Evolutionary conservation across 1,139 yeast species (phyloP).

Genomic region (Magnusiomyces suaveolens): DNA sequence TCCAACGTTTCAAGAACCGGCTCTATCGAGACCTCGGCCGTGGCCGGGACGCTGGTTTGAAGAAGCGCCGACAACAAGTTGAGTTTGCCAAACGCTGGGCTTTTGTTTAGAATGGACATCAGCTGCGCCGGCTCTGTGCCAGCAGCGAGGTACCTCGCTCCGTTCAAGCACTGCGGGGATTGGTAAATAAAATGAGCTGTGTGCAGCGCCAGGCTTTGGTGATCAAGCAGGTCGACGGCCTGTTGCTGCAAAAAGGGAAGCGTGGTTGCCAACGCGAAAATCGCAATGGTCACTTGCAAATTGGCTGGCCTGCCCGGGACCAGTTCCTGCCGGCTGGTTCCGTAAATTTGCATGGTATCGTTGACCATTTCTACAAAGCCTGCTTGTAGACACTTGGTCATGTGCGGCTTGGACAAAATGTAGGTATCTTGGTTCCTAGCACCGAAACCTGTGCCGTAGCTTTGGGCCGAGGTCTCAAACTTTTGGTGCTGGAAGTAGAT

Average conservation of each 20-base stretch:
- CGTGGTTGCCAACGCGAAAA: constrained; percentile 12
- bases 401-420: not conserved
- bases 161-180: constrained; percentile 6
- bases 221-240: not conserved
- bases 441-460: not conserved
- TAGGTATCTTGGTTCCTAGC: not conserved
- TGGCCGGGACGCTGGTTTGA: constrained; percentile 15
- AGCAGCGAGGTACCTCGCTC: not conserved
- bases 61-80: constrained; percentile 19
- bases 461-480: not conserved
- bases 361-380: constrained; percentile 2
- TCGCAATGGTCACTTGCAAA: constrained; percentile 1
- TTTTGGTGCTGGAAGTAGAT: not conserved
- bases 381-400: not conserved
- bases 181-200: constrained; percentile 11
- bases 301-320: not conserved
- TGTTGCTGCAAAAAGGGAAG: constrained; percentile 2
- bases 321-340: not conserved
- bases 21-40: constrained; percentile 6
- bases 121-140: not conserved
- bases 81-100: constrained; percentile 15
- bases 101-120: constrained; percentile 1
- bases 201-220: constrained; percentile 1
- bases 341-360: constrained; percentile 1
- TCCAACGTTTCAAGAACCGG: constrained; percentile 11